Evolutionary conservation across 2,329 filamentous ascomycete genomes (phyloP), one percentile per base, ranked within the genome.

Genomic region (Fusarium gaditjirri): DNA sequence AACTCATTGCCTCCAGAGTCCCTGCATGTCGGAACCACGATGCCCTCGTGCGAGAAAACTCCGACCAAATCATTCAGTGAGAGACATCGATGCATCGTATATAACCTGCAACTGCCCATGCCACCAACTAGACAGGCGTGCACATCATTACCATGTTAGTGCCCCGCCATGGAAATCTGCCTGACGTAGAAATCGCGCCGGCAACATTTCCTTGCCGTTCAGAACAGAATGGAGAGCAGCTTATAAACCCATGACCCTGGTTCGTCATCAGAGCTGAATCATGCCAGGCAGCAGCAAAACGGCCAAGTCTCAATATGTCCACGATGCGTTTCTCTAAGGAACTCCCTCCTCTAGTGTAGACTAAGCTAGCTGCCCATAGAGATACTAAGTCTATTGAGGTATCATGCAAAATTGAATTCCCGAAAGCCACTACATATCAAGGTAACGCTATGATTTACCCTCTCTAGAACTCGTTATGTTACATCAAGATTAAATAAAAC

Each of bases 241-340:
- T 36, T 44, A 27, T 3, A 56, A 38, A 52, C 27, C 49, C 54
- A 23, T 70, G 50, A 53, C 47, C 60, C 44, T 23, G 49, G 53
- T 50, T 14, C 46, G 8, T 19, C 41, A 8, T 31, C 17, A 52
- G 21, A 41, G 33, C 49, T 49, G 53, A 54, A 55, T 42, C 52
- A 44, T 49, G 38, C 35, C n/a, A 75, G 70, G 73, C 70, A 75
- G 61, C 73, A 75, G 67, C 55, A 55, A 61, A 74, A 63, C 42
- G 19, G 17, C 29, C 36, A 52, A 54, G 21, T 35, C 55, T 56
- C 41, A 29, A 11, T 42, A 27, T n/a, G n/a, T 35, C 47, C 29
- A 42, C 36, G 54, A 41, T 33, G 33, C 3, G 33, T 33, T 13
- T 33, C 13, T 13, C 21, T 8, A 46, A 39, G 23, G n/a, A 14